Percentiles rank a stretch among this genome's conserved stretches.
phyloP scores from a whole-genome alignment of 139 green algal species.

The Astrephomene gubernaculifera region DNA sequence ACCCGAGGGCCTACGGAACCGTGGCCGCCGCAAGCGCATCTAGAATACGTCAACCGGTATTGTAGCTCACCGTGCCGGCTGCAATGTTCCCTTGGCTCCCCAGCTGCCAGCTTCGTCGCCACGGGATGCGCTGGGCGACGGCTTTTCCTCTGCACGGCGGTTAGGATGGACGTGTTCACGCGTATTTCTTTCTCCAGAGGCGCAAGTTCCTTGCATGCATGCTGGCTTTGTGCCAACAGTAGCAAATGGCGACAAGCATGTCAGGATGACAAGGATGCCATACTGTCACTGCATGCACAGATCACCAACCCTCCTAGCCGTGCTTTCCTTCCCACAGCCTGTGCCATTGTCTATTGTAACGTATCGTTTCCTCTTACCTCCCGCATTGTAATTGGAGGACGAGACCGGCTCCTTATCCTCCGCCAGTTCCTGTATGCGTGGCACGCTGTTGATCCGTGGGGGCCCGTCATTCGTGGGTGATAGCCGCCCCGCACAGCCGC shows the following conservation, averaged over 20 bases:
- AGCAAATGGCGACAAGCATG: too few relatives aligned
- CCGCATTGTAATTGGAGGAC: background rate
- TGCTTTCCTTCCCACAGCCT: too few relatives aligned
- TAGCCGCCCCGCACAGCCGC: background rate
- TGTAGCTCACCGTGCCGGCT: conserved; percentile 15
- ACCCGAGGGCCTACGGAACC: too few relatives aligned
- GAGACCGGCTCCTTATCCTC: conserved; percentile 23
- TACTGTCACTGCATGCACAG: too few relatives aligned
- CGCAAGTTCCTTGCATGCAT: too few relatives aligned
- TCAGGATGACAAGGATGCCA: too few relatives aligned
- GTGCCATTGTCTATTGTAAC: too few relatives aligned
- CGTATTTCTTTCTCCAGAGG: too few relatives aligned
- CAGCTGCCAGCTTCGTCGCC: conserved; percentile 29
- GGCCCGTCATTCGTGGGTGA: conserved; percentile 1
- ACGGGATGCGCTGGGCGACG: conserved; percentile 10
- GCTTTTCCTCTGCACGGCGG: conserved; percentile 25
- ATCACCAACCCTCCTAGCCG: too few relatives aligned
- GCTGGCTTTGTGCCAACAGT: too few relatives aligned
- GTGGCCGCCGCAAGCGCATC: too few relatives aligned
- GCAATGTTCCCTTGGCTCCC: background rate
- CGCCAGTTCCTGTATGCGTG: background rate
- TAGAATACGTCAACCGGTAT: background rate
- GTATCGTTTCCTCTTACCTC: background rate
- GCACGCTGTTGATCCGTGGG: background rate
- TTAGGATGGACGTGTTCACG: too few relatives aligned